Evolutionary conservation across 371 early-diverging fungal species (phyloP), one percentile per base, ranked within the genome.

Genomic region (Capillidium rhysosporum): DNA sequence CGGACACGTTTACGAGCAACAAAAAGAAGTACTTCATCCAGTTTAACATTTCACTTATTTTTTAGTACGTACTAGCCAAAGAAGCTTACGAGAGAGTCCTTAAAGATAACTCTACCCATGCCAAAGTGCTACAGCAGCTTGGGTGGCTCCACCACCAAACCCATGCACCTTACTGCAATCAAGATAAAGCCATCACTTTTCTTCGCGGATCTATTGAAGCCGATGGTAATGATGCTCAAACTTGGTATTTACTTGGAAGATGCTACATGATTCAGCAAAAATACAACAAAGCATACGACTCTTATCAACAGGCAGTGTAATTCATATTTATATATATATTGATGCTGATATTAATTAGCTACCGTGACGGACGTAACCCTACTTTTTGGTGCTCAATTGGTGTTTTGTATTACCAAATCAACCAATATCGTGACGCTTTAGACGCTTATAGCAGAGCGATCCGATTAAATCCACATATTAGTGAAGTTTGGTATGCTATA

Each of bases 371-470:
- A 8, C 78, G 82, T 43, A 95, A 98, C 58, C 92, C 98, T 0
- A 85, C 84, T 1, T 94, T 92, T 62, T 98, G 98, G 98, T 95
- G 96, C 65, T 92, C 93, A 9, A 98, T 98, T 60, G 98, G 98
- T 56, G 92, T 96, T 0, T 70, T 98, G 0, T 98, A 98, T 60
- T 96, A 82, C 70, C 90, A 93, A 62, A 93, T 93, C 61, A 87
- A 84, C 57, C 98, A 74, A 69, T 91, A 84, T 63, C 71, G 90
- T 3, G 97, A 98, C 63, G 95, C 98, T 0, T 67, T 98, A 59
- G 97, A 98, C 67, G 96, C 97, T 5, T 98, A 94, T 61, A 87
- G 83, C 59, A 77, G 93, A 40, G 96, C 97, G 0, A 91, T 96
- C 54, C 81, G 90, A 20, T 64, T 92, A 28, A 90, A 92, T 61